Base-by-base conservation (phyloP, 2,329 filamentous ascomycete genomes). In the Pseudogymnoascus verrucosus region DNA sequence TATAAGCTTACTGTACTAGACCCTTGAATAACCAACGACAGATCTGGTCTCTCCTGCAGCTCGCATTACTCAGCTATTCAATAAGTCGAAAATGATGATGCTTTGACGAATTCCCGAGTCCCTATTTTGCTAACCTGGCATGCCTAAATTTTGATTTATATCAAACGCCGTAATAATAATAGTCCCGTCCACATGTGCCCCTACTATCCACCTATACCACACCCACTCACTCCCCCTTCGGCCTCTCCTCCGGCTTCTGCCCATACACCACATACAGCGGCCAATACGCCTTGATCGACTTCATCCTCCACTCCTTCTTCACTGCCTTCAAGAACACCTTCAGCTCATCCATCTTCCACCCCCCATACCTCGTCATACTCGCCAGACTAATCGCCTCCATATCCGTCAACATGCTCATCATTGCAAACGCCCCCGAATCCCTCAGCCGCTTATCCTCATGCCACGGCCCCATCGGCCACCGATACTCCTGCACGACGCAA, bases 391-490 rank as follows among this genome's bases (percentile, higher is more conserved):
- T 63, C 11, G 64, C 66, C 14, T 42, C 47, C 31, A 63, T 19
- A 61, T 42, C 42, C 76, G 75, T 39, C 76, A 62, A 5, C 65
- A 66, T 59, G 31, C 65, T 67, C 54, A 66, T 63, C 12, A 64
- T 66, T 12, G 54, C 47, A 63, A 63, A 60, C 14, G 42, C 42
- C 76, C 76, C 51, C 76, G 71, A 62, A 75, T 73, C 59, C 66
- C 77, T 77, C 36, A 75, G 60, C 60, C 69, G 69, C 26, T 67
- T 65, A 63, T 77, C 74, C 5, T 65, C 69, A 57, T 71, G 71
- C 77, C 77, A 79, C 8, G 74, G 71, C 7, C 76, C 76, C 34
- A 79, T 69, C 1, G 77, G 77, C 71, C 75, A 74, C 61, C 76
- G 77, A 67, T 73, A 77, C 40, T 69, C 68, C 60, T 68, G 68